phyloP scores from a whole-genome alignment of 116 monocot species.

The Dioscorea cayenensis region DNA sequence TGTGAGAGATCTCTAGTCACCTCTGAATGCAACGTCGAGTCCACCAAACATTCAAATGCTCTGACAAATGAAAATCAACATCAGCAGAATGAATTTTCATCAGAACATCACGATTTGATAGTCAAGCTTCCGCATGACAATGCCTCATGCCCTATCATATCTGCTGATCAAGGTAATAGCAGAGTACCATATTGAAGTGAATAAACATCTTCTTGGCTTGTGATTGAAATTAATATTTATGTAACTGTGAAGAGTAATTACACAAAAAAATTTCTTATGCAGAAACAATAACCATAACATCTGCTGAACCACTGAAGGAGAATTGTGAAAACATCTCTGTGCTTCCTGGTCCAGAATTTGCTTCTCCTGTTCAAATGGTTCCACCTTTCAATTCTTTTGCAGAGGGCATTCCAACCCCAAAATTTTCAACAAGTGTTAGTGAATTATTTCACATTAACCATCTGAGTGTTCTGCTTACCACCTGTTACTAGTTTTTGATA shows the following conservation, averaged over 20 bases:
- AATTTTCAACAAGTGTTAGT: conserved; percentile 89
- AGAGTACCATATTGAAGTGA: background rate
- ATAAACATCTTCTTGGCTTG: background rate
- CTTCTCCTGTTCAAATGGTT: conserved; percentile 57
- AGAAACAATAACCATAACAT: conserved; percentile 3
- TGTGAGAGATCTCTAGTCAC: conserved; percentile 21
- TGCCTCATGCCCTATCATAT: background rate
- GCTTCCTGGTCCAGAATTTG: conserved; percentile 24
- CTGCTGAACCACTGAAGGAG: conserved; percentile 16
- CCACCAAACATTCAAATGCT: conserved; percentile 6
- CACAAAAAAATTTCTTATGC: background rate
- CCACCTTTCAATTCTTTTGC: conserved; percentile 50
- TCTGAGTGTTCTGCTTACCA: background rate
- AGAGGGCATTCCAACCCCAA: conserved; percentile 64
- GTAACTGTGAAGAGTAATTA: background rate
- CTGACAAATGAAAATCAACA: conserved; percentile 3
- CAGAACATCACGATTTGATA: background rate
- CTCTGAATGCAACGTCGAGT: conserved; percentile 22
- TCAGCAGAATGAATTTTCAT: conserved; percentile 9
- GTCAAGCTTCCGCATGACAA: background rate
- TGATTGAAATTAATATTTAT: background rate
- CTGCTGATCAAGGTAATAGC: background rate
- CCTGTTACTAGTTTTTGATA: background rate
- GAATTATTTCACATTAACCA: background rate
- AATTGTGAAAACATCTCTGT: conserved; percentile 6